Base-by-base conservation (phyloP, 208 protist genomes). In the Naegleria gruberi region DNA sequence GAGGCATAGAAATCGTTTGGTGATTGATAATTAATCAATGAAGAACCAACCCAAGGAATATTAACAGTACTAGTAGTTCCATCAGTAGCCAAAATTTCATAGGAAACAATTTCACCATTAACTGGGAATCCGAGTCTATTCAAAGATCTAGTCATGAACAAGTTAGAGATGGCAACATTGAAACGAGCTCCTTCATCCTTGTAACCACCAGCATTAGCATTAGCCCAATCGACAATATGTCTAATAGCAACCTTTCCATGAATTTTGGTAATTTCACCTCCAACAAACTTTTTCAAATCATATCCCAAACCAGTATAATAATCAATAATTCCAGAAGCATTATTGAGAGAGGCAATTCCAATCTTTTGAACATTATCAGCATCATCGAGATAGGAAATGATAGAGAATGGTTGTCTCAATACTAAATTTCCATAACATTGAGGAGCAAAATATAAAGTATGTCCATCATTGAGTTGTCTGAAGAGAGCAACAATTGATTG, bases 331-430 rank as follows among this genome's bases (percentile, higher is more conserved):
- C 8, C n/a, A 4, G 40, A 44, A 37, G 77, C 40, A 30, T 83
- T 44, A 83, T 83, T 83, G 8, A 83, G 15, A 83, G 77, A 83
- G 44, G 77, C 77, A 83, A 83, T 83, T 41, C 77, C 40, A 83
- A 83, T 83, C 15, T 44, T 44, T 83, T 83, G 77, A 44, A 44
- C 10, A 30, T 2, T 23, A 19, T 19, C 30, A 6, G n/a, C 26
- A 26, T 37, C 26, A 8, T 41, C 77, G 0, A 44, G 37, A 44
- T 83, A 44, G 12, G 77, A 83, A 41, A 83, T 83, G 8, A 83
- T 19, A 30, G 12, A 23, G 10, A 83, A 83, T 44, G 77, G 77
- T 44, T 83, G 77, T 44, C n/a, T 43, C 4, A 44, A 83, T 44
- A 44, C 1, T 44, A 83, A 44, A 44, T 83, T 83, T 19, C 37